Conservation (phyloP, 1,284 basidiomycete genomes). For the Irpex sp. region DNA sequence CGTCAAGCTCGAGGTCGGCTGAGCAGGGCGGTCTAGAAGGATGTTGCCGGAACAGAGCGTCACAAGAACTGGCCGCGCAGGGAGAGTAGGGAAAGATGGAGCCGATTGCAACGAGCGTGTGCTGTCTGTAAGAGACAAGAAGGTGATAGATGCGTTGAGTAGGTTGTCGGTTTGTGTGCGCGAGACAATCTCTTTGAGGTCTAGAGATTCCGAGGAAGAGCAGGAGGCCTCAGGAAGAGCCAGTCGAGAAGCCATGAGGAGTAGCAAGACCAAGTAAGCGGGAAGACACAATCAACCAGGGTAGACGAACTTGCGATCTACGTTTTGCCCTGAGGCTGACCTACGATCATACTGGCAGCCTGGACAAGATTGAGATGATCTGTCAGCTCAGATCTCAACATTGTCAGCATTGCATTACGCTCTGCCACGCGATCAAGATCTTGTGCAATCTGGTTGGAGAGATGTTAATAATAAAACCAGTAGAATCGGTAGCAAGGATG, state of each 20-base stretch:
- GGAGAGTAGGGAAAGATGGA: constrained; percentile 25
- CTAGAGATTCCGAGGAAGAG: constrained; percentile 14
- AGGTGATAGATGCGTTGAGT: constrained; percentile 22
- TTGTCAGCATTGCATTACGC: too few relatives aligned
- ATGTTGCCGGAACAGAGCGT: constrained; percentile 8
- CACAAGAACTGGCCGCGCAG: constrained; percentile 14
- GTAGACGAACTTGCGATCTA: neutral
- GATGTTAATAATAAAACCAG: too few relatives aligned
- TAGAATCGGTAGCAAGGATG: too few relatives aligned
- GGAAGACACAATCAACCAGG: neutral
- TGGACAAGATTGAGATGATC: neutral
- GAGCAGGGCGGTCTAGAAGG: constrained; percentile 1
- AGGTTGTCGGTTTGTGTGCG: constrained; percentile 13
- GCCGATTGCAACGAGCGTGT: constrained; percentile 21
- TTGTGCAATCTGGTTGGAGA: too few relatives aligned
- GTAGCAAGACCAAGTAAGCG: neutral
- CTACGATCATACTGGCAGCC: neutral
- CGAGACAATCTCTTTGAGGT: constrained; percentile 18
- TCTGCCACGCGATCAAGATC: too few relatives aligned
- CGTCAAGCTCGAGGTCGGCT: constrained; percentile 34
- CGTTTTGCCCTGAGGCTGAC: neutral
- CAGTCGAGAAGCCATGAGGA: neutral
- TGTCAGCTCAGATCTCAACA: neutral
- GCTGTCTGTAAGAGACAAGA: constrained; percentile 22
- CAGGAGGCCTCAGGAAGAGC: neutral